Evolutionary conservation across 2,329 filamentous ascomycete genomes (phyloP), one percentile per base, ranked within the genome.

Genomic region (Sarocladium brachiariae): DNA sequence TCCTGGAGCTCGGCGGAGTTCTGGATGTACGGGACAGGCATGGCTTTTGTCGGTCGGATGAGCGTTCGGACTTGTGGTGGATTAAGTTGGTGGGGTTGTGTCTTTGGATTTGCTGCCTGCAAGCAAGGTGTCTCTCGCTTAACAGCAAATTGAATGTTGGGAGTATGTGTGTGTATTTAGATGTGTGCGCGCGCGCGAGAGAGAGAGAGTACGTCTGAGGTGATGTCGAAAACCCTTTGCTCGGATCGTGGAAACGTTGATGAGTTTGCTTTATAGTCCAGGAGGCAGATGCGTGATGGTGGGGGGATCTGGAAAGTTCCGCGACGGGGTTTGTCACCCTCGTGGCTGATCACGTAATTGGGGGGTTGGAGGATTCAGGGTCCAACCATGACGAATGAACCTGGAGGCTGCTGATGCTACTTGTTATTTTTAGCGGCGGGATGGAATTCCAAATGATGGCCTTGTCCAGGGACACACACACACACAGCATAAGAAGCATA

Each of bases 1-100:
- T 62, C 49, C 16, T 67, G 55, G 51, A 75, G 63, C 53, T 72
- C 61, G 0, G 57, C 55, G 13, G 54, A 38, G 10, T 64, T 58
- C 23, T 54, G 56, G 54, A 68, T 60, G 53, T 66, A 53, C 49
- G 64, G 61, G 49, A 65, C 56, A 27, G 51, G 21, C 55, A 57
- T 56, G 49, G 25, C 65, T 43, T 19, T 43, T n/a, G n/a, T n/a
- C n/a, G n/a, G n/a, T n/a, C n/a, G n/a, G n/a, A n/a, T n/a, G n/a
- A n/a, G 31, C 24, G 41, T 43, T 38, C 43, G 51, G 45, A 50
- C 31, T 46, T 31, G 19, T 30, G 16, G 30, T 13, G 48, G 21
- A 47, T 53, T 39, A 35, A 48, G 31, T 31, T 14, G 19, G 43
- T 53, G 35, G 19, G 33, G 8, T 11, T n/a, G 33, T 7, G 21